Conservation (phyloP, 495 filamentous ascomycete genomes). For the Tirmania nivea region DNA sequence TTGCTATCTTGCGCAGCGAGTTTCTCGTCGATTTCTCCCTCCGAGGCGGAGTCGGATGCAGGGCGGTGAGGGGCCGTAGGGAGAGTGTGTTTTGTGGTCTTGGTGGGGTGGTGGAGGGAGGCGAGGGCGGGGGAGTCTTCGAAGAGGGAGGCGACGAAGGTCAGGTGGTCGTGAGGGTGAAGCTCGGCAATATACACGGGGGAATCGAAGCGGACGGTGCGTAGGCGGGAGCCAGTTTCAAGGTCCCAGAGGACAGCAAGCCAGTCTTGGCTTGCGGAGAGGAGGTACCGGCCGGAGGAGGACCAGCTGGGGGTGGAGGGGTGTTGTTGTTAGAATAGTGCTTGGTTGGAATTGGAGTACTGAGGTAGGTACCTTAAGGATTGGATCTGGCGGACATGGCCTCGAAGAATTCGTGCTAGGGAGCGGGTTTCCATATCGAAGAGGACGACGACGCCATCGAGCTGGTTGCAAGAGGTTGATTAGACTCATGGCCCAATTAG, state of each 20-base stretch:
- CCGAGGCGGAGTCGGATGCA: conserved; percentile 37
- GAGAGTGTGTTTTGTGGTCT: conserved; percentile 40
- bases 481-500: not conserved
- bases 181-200: conserved; percentile 89
- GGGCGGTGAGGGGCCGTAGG: conserved; percentile 60
- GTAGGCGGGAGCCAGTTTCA: conserved; percentile 27
- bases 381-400: conserved; percentile 77
- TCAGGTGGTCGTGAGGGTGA: conserved; percentile 71
- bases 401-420: conserved; percentile 74
- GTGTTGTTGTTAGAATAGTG: not conserved
- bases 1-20: conserved; percentile 81
- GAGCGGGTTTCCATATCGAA: conserved; percentile 96
- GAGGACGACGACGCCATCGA: conserved; percentile 81
- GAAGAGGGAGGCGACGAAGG: conserved; percentile 73
- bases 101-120: conserved; percentile 40
- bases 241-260: conserved; percentile 91
- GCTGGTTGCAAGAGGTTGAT: conserved; percentile 22
- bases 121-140: conserved; percentile 81
- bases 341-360: conserved; percentile 16
- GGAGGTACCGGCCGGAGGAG: conserved; percentile 70
- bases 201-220: conserved; percentile 64
- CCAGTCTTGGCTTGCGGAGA: conserved; percentile 88
- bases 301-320: conserved; percentile 72
- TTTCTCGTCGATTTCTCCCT: conserved; percentile 47
- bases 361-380: conserved; percentile 33